phyloP scores from a whole-genome alignment of 2,329 filamentous ascomycete genomes.

The Orbilia javanica region DNA sequence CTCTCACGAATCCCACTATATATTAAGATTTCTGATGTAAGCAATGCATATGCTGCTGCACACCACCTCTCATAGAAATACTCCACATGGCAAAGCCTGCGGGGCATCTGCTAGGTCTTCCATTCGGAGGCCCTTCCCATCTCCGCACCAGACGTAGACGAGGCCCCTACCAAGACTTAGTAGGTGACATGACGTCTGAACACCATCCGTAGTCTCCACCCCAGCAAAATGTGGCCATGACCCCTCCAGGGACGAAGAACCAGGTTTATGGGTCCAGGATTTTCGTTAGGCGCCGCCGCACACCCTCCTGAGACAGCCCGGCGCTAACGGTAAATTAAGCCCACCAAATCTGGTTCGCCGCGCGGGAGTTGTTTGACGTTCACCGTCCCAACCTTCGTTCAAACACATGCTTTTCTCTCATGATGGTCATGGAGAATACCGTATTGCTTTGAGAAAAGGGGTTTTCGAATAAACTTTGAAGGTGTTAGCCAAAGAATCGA shows the following conservation, averaged over 20 bases:
- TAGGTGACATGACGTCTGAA: constrained; percentile 10
- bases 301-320: constrained; percentile 58
- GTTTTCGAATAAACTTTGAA: not conserved
- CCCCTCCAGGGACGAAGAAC: constrained; percentile 24
- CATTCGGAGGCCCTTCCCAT: constrained; percentile 47
- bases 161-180: constrained; percentile 24
- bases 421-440: not conserved
- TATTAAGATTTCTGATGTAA: constrained; percentile 39
- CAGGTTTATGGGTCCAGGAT: constrained; percentile 41
- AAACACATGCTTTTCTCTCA: constrained; percentile 40
- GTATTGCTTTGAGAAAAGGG: constrained; percentile 4
- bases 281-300: constrained; percentile 58
- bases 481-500: constrained; percentile 14
- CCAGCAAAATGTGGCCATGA: constrained; percentile 19
- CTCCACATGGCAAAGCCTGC: constrained; percentile 51
- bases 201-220: constrained; percentile 37
- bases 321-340: constrained; percentile 53
- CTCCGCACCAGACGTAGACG: constrained; percentile 36
- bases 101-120: constrained; percentile 26
- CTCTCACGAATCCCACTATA: constrained; percentile 35
- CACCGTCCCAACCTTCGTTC: constrained; percentile 38
- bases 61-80: constrained; percentile 48
- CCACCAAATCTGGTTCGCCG: constrained; percentile 50
- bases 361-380: constrained; percentile 58
- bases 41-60: constrained; percentile 51